These are phyloP conservation scores for Rhodamnia rubescens DNA, from an alignment of 345 rosid genomes.

Conservation along the genomic window DNA sequence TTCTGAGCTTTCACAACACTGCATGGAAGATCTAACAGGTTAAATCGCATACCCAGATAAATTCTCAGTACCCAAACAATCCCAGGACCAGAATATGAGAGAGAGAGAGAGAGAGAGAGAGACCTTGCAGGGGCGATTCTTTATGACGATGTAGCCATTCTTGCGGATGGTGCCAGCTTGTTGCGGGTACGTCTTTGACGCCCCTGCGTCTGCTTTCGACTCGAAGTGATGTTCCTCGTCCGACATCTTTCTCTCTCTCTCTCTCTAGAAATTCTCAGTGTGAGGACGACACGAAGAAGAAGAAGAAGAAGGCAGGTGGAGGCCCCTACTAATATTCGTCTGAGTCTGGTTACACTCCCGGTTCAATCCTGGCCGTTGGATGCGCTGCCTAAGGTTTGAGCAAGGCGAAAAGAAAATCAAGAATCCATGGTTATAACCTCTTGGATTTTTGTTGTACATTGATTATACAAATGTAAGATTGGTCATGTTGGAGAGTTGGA, in stretches of 20 bases:
- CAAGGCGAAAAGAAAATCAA: not conserved
- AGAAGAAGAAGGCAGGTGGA: not conserved
- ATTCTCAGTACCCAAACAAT: not conserved
- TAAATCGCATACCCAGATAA: not conserved
- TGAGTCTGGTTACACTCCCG: not conserved
- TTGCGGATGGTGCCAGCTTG: constrained; percentile 61
- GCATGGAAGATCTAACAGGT: not conserved
- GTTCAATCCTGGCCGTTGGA: not conserved
- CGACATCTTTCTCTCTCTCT: constrained; percentile 23
- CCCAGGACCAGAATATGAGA: not conserved
- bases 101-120: not conserved
- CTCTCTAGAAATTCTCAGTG: not conserved
- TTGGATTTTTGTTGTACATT: not conserved
- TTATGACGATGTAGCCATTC: constrained; percentile 50
- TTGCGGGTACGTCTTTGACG: constrained; percentile 54
- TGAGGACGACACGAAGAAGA: not conserved
- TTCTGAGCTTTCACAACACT: not conserved
- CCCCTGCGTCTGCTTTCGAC: constrained; percentile 57
- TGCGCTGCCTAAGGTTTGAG: not conserved
- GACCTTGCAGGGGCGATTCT: constrained; percentile 60
- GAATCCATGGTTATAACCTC: not conserved
- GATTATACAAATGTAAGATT: not conserved
- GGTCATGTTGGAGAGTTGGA: not conserved
- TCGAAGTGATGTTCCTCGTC: constrained; percentile 62
- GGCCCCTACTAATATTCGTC: not conserved